phyloP scores from a whole-genome alignment of 331 rosid species.

The Malus hybrid region DNA sequence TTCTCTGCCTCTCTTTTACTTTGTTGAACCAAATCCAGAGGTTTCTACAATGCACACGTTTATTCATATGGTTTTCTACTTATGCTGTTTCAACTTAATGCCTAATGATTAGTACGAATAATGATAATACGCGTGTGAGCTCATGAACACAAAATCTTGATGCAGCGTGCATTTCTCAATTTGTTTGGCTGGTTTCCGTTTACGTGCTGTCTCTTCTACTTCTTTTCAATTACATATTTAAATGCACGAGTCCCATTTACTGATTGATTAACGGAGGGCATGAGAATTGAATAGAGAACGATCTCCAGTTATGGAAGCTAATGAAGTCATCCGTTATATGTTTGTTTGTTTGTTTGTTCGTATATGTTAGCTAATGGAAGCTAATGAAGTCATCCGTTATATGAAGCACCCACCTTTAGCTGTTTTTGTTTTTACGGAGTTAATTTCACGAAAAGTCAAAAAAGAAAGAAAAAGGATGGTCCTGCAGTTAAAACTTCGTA shows the following conservation, averaged over 20 bases:
- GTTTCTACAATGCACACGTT: conserved; percentile 14
- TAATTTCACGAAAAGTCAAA: not conserved
- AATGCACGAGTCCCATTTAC: not conserved
- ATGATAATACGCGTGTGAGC: not conserved
- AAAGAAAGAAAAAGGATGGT: no score
- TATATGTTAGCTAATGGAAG: not conserved
- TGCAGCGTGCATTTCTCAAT: not conserved
- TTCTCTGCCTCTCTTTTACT: not conserved
- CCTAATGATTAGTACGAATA: not conserved
- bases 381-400: not conserved
- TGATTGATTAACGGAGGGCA: not conserved
- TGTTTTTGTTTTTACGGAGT: not conserved
- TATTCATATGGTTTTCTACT: not conserved
- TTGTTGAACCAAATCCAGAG: conserved; percentile 27
- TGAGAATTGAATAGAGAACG: not conserved
- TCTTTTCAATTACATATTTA: not conserved
- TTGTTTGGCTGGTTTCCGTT: not conserved
- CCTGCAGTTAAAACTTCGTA: not conserved
- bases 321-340: not conserved
- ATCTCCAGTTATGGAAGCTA: not conserved
- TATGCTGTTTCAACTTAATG: not conserved
- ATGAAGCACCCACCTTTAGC: not conserved
- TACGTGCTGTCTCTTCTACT: not conserved
- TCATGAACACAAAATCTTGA: not conserved
- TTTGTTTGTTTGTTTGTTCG: no score